Evolutionary conservation across 805 yeast species (phyloP), one percentile per base, ranked within the genome.

Genomic region (Alloascoidea hylecoeti): DNA sequence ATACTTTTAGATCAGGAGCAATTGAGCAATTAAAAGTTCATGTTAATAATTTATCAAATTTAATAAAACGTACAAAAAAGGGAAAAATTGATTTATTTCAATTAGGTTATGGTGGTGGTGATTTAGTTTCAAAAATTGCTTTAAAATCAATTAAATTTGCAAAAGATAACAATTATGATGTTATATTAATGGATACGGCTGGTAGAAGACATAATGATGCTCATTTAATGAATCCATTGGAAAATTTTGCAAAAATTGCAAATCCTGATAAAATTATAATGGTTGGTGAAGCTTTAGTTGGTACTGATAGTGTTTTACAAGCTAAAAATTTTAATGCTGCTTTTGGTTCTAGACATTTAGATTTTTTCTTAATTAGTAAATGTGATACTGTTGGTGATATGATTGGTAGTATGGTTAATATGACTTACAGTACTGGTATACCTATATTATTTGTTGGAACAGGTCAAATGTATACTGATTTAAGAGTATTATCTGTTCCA

Each of bases 221-320:
- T 14, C 77, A 89, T 41, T 66, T 89, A 44, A 89, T 89, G 98
- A 89, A 96, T 0, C 95, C 96, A 4, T 62, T 89, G 46, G 94
- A 86, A 47, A 84, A 89, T 40, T 89, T 89, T 57, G 97, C 96
- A 14, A 85, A 82, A 49, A 88, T 94, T 37, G 97, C 97, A 2
- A 70, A 84, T 37, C 98, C 97, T 0, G 92, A 89, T 58, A 89
- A 84, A 56, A 89, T 89, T 49, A 88, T 89, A 52, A 92, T 92
- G 97, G 98, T 89, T 15, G 97, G 96, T 33, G 98, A 89, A 58
- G 98, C 98, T 0, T 64, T 89, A 30, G 97, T 89, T 1, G 98
- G 98, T 14, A 88, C 97, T 0, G 98, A 89, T 54, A 84, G 96
- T 1, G 96, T 92, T 2, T 81, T 81, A 56, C 98, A 89, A 56